Conservation (phyloP, 176 grass and related monocot genomes). For the Urochloa ruziziensis region DNA sequence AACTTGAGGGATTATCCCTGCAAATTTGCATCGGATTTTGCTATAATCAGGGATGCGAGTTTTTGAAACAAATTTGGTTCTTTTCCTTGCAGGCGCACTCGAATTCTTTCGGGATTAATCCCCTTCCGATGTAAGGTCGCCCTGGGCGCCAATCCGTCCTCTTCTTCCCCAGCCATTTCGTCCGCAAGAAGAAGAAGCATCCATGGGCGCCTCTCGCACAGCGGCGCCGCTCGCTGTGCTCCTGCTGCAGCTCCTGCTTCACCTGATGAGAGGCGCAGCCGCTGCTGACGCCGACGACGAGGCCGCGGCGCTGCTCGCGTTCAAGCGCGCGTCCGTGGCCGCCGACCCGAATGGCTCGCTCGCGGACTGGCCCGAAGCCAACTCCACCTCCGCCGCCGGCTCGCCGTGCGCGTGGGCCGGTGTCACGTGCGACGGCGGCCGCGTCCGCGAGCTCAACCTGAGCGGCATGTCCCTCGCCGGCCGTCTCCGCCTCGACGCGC, state of each 20-base stretch:
- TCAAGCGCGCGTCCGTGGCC: slow-evolving; percentile 56
- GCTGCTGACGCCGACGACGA: slow-evolving; percentile 28
- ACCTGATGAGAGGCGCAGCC: neutral
- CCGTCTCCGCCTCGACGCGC: slow-evolving; percentile 40
- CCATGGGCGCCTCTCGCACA: slow-evolving; percentile 8
- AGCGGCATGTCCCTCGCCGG: slow-evolving; percentile 51
- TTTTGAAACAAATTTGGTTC: neutral
- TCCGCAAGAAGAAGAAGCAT: neutral
- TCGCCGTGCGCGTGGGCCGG: slow-evolving; percentile 58
- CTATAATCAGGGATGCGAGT: neutral
- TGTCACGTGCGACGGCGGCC: slow-evolving; percentile 43
- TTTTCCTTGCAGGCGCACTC: neutral
- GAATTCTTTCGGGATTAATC: neutral
- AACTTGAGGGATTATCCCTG: neutral
- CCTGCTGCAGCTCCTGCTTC: neutral
- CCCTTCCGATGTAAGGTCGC: neutral
- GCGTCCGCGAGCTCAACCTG: slow-evolving; percentile 42
- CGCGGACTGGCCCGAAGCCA: slow-evolving; percentile 26
- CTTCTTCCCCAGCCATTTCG: neutral
- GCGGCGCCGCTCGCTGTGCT: neutral
- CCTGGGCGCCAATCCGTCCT: neutral
- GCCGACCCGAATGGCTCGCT: slow-evolving; percentile 29
- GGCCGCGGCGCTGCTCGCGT: slow-evolving; percentile 53
- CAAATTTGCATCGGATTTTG: neutral
- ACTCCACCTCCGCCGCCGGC: neutral